Conservation (phyloP, 1,139 yeast genomes). For the Torulaspora globosa region DNA sequence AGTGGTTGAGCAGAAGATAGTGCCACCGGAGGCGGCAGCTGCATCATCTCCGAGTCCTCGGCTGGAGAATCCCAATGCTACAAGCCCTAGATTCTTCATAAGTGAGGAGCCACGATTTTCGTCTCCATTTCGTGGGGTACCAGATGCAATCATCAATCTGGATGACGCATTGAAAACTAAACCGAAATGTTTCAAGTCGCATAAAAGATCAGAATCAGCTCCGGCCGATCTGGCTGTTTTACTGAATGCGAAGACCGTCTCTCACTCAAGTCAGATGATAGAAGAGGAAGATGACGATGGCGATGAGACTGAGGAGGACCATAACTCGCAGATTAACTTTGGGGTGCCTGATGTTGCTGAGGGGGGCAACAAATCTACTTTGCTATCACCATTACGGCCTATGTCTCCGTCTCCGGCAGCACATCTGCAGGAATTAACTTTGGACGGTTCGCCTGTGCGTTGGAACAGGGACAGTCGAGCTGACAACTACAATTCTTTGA, state of each 20-base stretch:
- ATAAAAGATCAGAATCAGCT: constrained; percentile 49
- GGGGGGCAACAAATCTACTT: constrained; percentile 6
- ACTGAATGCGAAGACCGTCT: constrained; percentile 12
- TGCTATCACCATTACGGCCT: constrained; percentile 32
- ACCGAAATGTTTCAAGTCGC: constrained; percentile 36
- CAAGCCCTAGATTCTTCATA: constrained; percentile 34
- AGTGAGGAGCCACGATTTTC: constrained; percentile 35
- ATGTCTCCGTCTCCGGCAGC: constrained; percentile 22
- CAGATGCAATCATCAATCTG: constrained; percentile 60
- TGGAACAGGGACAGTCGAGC: constrained; percentile 6
- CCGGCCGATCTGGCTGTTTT: constrained; percentile 42
- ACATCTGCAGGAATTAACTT: neutral
- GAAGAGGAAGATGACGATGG: constrained; percentile 22
- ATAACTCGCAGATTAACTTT: neutral
- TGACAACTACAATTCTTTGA: constrained; percentile 27
- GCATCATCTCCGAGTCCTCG: constrained; percentile 1
- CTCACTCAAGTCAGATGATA: constrained; percentile 15
- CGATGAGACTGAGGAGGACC: constrained; percentile 15
- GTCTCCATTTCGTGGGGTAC: constrained; percentile 41
- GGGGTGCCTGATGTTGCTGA: neutral
- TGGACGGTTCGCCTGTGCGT: constrained; percentile 8
- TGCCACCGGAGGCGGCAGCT: constrained; percentile 1
- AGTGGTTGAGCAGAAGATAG: neutral
- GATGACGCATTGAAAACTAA: constrained; percentile 48
- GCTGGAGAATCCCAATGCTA: neutral